A percentile compares a stretch with the other conserved stretches of the same genome.
These are phyloP conservation scores for Acanthamoeba royreba DNA, from an alignment of 208 protist genomes.

Conservation along the genomic window DNA sequence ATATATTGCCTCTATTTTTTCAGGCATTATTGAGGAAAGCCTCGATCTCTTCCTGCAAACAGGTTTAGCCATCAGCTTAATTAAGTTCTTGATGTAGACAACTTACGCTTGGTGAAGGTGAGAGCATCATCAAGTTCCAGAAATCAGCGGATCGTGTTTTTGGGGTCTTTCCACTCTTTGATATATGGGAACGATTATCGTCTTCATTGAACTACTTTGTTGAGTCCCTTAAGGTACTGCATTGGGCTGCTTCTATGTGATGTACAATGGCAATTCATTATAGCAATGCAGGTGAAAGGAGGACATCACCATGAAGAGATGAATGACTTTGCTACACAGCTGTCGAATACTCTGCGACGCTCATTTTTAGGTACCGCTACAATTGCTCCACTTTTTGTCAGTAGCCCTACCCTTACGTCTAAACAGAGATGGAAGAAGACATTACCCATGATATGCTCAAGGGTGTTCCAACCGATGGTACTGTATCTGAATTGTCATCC, in stretches of 20 bases:
- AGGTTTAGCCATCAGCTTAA: not conserved
- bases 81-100: no score
- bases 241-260: no score
- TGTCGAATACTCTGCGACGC: not conserved
- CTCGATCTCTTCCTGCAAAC: not conserved
- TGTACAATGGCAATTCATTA: not conserved
- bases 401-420: not conserved
- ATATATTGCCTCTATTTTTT: not conserved
- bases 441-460: not conserved
- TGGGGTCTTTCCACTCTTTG: not conserved
- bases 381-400: not conserved
- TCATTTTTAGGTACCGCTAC: not conserved
- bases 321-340: not conserved
- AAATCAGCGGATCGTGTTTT: not conserved
- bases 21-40: not conserved
- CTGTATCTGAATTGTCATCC: not conserved
- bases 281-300: not conserved
- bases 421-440: slow-evolving; percentile 3
- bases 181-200: slow-evolving; percentile 9
- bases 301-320: not conserved
- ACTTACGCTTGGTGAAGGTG: not conserved
- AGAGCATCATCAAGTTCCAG: slow-evolving; percentile 40
- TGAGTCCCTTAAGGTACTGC: not conserved
- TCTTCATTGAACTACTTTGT: not conserved
- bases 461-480: not conserved